These are phyloP conservation scores for Parsonsia alboflavescens DNA, from an alignment of 257 asterid genomes.

Conservation along the genomic window DNA sequence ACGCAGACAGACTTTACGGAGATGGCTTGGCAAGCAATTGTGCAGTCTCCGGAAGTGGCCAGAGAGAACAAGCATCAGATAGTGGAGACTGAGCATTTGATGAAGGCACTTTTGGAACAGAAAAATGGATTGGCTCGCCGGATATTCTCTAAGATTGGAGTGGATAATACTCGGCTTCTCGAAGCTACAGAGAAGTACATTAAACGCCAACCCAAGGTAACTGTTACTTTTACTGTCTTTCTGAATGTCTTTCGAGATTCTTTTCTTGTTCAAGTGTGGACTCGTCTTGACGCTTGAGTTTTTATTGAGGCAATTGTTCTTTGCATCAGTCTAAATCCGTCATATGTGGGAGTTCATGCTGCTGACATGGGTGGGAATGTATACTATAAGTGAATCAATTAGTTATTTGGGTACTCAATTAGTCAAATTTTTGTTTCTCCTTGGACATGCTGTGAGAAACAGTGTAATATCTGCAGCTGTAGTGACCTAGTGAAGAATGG, in stretches of 20 bases:
- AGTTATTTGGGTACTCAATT: no score
- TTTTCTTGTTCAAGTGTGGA: neutral
- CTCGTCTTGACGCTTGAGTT: neutral
- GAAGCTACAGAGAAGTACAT: conserved; percentile 84
- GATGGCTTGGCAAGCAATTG: conserved; percentile 99
- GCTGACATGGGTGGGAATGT: neutral
- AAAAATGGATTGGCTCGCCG: conserved; percentile 96
- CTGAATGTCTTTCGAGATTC: neutral
- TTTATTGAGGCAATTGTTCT: neutral
- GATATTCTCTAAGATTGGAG: conserved; percentile 74
- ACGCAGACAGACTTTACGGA: conserved; percentile 91
- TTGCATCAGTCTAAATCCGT: neutral
- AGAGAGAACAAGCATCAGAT: conserved; percentile 94
- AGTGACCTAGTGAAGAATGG: no score
- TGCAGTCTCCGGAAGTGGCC: conserved; percentile 85
- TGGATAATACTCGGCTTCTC: conserved; percentile 80
- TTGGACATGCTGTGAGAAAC: neutral
- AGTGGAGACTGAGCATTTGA: conserved; percentile 98
- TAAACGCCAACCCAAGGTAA: conserved; percentile 95
- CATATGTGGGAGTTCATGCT: neutral
- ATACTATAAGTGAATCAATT: neutral
- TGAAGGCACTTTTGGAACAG: conserved; percentile 97
- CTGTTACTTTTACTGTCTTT: neutral
- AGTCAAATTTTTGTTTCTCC: neutral
- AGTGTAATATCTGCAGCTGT: neutral